Percentiles rank a stretch among this genome's conserved stretches.
These are phyloP conservation scores for Paramyrothecium sp. DNA, from an alignment of 2,329 filamentous ascomycete species.

Conservation along the genomic window DNA sequence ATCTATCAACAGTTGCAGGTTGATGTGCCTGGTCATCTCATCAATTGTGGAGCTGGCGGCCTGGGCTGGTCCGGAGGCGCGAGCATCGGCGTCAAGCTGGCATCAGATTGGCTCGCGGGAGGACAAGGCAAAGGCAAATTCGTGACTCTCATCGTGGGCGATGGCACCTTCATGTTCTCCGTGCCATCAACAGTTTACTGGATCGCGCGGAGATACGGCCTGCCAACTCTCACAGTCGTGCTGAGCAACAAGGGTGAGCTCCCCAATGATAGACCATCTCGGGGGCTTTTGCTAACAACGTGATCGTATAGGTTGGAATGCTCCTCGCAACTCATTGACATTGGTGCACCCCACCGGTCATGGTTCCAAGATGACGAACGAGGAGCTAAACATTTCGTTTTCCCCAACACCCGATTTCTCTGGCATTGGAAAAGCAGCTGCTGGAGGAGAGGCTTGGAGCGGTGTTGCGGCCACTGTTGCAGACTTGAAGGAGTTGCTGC, in stretches of 20 bases:
- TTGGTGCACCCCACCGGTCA: slow-evolving; percentile 56
- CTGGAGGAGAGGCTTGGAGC: slow-evolving; percentile 38
- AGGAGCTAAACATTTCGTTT: slow-evolving; percentile 60
- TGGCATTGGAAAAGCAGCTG: slow-evolving; percentile 57
- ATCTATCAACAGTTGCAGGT: slow-evolving; percentile 69
- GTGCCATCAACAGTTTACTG: slow-evolving; percentile 48
- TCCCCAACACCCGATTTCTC: slow-evolving; percentile 56
- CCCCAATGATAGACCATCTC: neutral
- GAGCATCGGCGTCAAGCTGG: slow-evolving; percentile 72
- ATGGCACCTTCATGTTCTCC: slow-evolving; percentile 48
- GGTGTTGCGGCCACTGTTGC: neutral
- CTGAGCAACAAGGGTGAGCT: slow-evolving; percentile 50
- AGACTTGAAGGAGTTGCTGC: neutral
- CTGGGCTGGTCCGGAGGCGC: slow-evolving; percentile 76
- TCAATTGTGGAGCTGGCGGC: slow-evolving; percentile 76
- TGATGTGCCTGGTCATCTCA: slow-evolving; percentile 65
- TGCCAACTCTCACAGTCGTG: slow-evolving; percentile 47
- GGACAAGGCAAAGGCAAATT: slow-evolving; percentile 37
- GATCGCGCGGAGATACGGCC: slow-evolving; percentile 44
- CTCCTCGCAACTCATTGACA: slow-evolving; percentile 51
- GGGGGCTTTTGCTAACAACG: neutral
- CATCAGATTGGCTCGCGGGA: slow-evolving; percentile 31
- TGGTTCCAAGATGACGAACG: slow-evolving; percentile 50
- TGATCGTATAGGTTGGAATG: slow-evolving; percentile 48
- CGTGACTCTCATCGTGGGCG: slow-evolving; percentile 47